A percentile compares a stretch with the other conserved stretches of the same genome.
Conservation (phyloP, 1,284 basidiomycete genomes). For the Moniliophthora roreri region DNA sequence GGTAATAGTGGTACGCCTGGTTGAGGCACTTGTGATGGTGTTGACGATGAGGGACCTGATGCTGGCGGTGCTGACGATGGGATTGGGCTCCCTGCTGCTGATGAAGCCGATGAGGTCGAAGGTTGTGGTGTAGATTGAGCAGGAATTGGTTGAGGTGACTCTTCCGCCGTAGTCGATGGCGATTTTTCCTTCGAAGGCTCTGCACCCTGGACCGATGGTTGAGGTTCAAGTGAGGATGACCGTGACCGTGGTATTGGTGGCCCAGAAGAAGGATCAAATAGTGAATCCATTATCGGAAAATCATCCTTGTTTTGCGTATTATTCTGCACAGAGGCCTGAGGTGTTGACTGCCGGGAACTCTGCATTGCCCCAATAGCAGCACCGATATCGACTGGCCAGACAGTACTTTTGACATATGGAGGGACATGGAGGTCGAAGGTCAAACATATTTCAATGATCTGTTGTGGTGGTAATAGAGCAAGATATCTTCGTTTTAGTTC, state of each 20-base stretch:
- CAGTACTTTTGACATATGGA: slow-evolving; percentile 49
- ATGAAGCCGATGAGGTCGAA: too few relatives aligned
- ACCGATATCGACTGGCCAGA: slow-evolving; percentile 71
- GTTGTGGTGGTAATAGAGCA: slow-evolving; percentile 57
- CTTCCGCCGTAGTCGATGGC: too few relatives aligned
- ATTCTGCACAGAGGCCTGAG: slow-evolving; percentile 10
- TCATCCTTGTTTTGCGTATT: slow-evolving; percentile 8
- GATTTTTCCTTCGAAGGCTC: too few relatives aligned
- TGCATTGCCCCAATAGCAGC: slow-evolving; percentile 58
- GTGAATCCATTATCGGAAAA: slow-evolving; percentile 14
- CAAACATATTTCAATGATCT: slow-evolving; percentile 76
- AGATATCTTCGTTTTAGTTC: slow-evolving; percentile 70
- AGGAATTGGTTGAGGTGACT: too few relatives aligned
- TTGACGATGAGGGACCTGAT: too few relatives aligned
- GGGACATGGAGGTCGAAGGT: slow-evolving; percentile 68
- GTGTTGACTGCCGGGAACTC: slow-evolving; percentile 25
- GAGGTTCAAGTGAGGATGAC: not conserved
- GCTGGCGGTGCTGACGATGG: too few relatives aligned
- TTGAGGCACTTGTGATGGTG: too few relatives aligned
- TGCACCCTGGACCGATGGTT: too few relatives aligned
- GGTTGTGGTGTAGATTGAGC: too few relatives aligned
- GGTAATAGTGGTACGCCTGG: too few relatives aligned
- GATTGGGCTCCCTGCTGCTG: too few relatives aligned
- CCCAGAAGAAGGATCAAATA: slow-evolving; percentile 12
- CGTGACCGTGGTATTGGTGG: not conserved